A percentile compares a stretch with the other conserved stretches of the same genome.
phyloP scores from a whole-genome alignment of 2,329 filamentous ascomycete species.

The Geosmithia morbida region DNA sequence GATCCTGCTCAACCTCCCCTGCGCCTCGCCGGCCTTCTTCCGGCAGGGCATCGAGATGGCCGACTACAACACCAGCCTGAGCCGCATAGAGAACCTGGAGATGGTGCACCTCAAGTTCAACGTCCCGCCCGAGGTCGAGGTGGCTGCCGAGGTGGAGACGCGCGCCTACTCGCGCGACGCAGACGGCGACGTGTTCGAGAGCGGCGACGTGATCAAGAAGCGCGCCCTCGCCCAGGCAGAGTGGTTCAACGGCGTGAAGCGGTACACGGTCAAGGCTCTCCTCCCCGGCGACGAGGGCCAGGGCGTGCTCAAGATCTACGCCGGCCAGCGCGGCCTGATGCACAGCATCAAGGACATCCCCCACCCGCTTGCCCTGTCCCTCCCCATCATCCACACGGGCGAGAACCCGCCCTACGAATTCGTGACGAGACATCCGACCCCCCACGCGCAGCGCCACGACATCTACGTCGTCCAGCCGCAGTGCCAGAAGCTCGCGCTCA shows the following conservation, averaged over 20 bases:
- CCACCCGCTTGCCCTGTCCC: slow-evolving; percentile 73
- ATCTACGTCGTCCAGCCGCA: slow-evolving; percentile 95
- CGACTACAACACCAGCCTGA: slow-evolving; percentile 80
- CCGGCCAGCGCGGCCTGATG: slow-evolving; percentile 89
- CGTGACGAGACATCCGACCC: slow-evolving; percentile 82
- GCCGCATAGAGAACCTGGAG: slow-evolving; percentile 80
- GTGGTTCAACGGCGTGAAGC: slow-evolving; percentile 77
- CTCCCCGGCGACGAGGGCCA: slow-evolving; percentile 85
- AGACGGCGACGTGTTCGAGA: slow-evolving; percentile 90
- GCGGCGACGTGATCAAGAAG: slow-evolving; percentile 73
- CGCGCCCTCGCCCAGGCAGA: slow-evolving; percentile 81
- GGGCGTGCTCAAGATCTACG: slow-evolving; percentile 80
- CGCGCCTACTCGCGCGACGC: slow-evolving; percentile 64
- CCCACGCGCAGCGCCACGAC: slow-evolving; percentile 93
- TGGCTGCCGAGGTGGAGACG: slow-evolving; percentile 83
- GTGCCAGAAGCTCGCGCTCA: slow-evolving; percentile 72
- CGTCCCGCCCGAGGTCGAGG: slow-evolving; percentile 80
- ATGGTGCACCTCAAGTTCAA: slow-evolving; percentile 81
- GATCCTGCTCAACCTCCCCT: slow-evolving; percentile 72
- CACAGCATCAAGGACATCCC: slow-evolving; percentile 95
- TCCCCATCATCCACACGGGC: slow-evolving; percentile 83
- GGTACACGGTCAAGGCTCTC: slow-evolving; percentile 85
- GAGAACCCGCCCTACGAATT: slow-evolving; percentile 94
- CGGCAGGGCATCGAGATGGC: slow-evolving; percentile 64
- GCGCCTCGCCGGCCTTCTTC: slow-evolving; percentile 80